These are phyloP conservation scores for Phytophthora meadii DNA, from an alignment of 352 stramenopile genomes.

Conservation along the genomic window DNA sequence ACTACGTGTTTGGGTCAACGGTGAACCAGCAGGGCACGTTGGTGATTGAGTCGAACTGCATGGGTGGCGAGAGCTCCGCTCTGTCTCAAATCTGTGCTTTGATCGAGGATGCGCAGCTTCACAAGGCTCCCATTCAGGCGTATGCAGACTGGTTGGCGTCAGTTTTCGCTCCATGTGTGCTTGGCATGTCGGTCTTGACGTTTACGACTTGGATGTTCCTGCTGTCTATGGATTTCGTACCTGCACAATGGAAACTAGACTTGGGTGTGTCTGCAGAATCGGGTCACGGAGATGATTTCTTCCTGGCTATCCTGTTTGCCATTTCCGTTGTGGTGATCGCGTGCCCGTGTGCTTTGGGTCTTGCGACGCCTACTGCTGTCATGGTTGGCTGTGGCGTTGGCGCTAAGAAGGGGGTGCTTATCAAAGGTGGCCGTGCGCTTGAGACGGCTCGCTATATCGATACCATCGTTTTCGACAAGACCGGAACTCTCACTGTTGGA, in stretches of 20 bases:
- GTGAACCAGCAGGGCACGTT: constrained; percentile 86
- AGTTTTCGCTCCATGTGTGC: constrained; percentile 36
- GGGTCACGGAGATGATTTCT: constrained; percentile 74
- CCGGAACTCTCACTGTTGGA: constrained; percentile 90
- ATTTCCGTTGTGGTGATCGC: constrained; percentile 92
- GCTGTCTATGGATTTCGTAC: constrained; percentile 7
- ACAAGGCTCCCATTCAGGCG: constrained; percentile 90
- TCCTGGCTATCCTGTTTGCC: constrained; percentile 81
- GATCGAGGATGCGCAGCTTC: constrained; percentile 87
- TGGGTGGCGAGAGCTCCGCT: constrained; percentile 71
- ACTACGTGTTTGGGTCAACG: constrained; percentile 88
- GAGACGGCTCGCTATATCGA: constrained; percentile 87
- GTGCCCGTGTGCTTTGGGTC: constrained; percentile 83
- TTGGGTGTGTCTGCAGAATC: constrained; percentile 40
- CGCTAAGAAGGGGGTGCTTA: constrained; percentile 88
- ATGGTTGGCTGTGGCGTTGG: constrained; percentile 91
- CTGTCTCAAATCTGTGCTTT: constrained; percentile 84
- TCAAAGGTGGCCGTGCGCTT: constrained; percentile 86
- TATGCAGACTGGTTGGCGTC: constrained; percentile 65
- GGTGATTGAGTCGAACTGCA: constrained; percentile 86
- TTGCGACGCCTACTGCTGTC: constrained; percentile 87
- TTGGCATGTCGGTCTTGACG: constrained; percentile 25
- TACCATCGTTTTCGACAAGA: constrained; percentile 95
- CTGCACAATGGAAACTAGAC: constrained; percentile 36
- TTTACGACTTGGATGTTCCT: constrained; percentile 27